Evolutionary conservation across 805 yeast species (phyloP).

Genomic region (Isabelozyma rhagii): DNA sequence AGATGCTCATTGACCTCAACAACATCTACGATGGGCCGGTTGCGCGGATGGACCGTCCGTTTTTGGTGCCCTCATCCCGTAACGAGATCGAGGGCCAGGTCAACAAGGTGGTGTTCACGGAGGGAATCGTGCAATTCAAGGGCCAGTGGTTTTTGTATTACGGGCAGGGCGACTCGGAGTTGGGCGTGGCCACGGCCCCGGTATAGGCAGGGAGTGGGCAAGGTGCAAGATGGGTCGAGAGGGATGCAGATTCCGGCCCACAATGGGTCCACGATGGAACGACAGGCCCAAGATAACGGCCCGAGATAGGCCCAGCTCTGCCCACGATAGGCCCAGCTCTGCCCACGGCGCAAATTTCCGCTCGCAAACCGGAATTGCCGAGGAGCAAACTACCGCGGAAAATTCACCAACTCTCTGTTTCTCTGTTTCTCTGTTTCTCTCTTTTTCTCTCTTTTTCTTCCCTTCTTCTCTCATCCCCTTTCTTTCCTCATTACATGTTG

Average conservation of each 20-base stretch:
- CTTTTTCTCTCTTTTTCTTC: no score
- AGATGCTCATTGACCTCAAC: conserved; percentile 42
- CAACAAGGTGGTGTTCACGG: conserved; percentile 40
- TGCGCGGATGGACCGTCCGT: conserved; percentile 35
- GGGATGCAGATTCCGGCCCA: no score
- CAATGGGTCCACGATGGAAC: no score
- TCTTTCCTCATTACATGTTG: neutral
- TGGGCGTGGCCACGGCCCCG: conserved; percentile 39
- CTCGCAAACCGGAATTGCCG: no score
- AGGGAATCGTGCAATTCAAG: conserved; percentile 40
- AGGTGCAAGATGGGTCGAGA: neutral
- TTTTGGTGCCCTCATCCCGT: conserved; percentile 28
- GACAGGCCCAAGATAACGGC: neutral
- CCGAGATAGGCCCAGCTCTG: neutral
- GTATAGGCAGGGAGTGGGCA: conserved; percentile 2
- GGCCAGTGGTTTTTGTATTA: conserved; percentile 40
- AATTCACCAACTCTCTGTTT: no score
- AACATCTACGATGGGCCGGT: conserved; percentile 30
- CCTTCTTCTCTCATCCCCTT: neutral
- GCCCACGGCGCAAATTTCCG: neutral
- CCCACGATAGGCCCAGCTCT: neutral
- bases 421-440: no score
- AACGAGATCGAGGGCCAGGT: conserved; percentile 40
- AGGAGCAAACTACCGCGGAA: no score
- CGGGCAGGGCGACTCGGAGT: conserved; percentile 42